Conservation (phyloP, 2,329 filamentous ascomycete species). For the Colletotrichum eleusines region DNA sequence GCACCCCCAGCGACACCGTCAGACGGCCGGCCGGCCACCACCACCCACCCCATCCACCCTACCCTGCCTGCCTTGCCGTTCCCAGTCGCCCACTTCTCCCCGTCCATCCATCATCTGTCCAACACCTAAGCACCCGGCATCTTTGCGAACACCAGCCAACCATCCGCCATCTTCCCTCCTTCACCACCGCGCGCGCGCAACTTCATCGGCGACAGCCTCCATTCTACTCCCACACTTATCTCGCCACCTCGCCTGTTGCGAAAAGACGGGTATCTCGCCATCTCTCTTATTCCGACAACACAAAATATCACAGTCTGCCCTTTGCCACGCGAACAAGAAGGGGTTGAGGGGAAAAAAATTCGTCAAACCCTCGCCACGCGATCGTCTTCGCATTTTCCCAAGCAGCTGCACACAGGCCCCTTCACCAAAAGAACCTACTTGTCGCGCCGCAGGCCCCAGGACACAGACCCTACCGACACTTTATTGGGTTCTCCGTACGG, state of each 20-base stretch:
- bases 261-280: conserved; percentile 5
- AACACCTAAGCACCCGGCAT: conserved; percentile 32
- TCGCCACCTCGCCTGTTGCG: conserved; percentile 4
- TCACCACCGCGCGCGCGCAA: conserved; percentile 38
- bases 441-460: conserved; percentile 29
- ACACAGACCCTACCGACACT: conserved; percentile 38
- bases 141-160: conserved; percentile 41
- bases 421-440: conserved; percentile 32
- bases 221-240: conserved; percentile 16
- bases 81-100: conserved; percentile 39
- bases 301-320: neutral
- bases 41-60: conserved; percentile 10
- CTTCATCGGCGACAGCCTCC: conserved; percentile 37
- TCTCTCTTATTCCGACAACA: neutral
- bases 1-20: conserved; percentile 20
- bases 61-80: conserved; percentile 32
- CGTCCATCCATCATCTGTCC: conserved; percentile 37
- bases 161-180: conserved; percentile 42
- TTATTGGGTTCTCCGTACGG: conserved; percentile 35
- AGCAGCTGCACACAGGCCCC: conserved; percentile 33
- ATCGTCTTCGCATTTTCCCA: conserved; percentile 28
- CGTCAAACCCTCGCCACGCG: conserved; percentile 22
- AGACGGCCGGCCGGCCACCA: conserved; percentile 2
- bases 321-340: conserved; percentile 14
- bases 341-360: neutral